Evolutionary conservation across 805 yeast genomes (phyloP).

Genomic region (Starmerella sp.): DNA sequence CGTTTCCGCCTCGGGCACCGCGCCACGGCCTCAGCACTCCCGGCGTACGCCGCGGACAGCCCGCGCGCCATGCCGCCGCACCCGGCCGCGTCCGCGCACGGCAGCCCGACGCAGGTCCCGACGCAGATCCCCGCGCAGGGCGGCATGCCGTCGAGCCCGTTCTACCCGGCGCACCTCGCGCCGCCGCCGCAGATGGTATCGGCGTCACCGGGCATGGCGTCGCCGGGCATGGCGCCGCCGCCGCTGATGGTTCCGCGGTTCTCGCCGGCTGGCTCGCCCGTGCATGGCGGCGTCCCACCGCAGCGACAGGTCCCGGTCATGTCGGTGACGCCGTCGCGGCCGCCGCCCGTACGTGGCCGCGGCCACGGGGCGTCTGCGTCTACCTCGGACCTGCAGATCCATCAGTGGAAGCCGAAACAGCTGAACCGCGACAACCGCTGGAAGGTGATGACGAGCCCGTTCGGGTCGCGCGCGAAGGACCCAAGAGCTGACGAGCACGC

Average conservation of each 20-base stretch:
- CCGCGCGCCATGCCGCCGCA: neutral
- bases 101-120: neutral
- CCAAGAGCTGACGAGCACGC: neutral
- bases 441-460: conserved; percentile 14
- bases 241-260: neutral
- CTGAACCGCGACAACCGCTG: conserved; percentile 17
- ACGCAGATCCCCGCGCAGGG: neutral
- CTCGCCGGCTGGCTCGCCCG: neutral
- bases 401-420: conserved; percentile 21
- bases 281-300: neutral
- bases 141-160: neutral
- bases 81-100: neutral
- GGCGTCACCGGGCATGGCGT: neutral
- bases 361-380: conserved; percentile 9
- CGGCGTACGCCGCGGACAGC: conserved; percentile 12
- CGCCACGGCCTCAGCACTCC: conserved; percentile 21
- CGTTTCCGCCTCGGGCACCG: conserved; percentile 21
- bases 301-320: conserved; percentile 1
- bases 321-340: conserved; percentile 4
- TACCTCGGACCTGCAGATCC: conserved; percentile 19
- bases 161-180: conserved; percentile 13
- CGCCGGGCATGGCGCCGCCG: neutral
- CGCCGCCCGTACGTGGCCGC: conserved; percentile 1
- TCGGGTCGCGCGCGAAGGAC: neutral
- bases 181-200: conserved; percentile 1